A percentile compares a stretch with the other conserved stretches of the same genome.
Evolutionary conservation across 495 filamentous ascomycete genomes (phyloP).

Genomic region (Amorphotheca resinae): DNA sequence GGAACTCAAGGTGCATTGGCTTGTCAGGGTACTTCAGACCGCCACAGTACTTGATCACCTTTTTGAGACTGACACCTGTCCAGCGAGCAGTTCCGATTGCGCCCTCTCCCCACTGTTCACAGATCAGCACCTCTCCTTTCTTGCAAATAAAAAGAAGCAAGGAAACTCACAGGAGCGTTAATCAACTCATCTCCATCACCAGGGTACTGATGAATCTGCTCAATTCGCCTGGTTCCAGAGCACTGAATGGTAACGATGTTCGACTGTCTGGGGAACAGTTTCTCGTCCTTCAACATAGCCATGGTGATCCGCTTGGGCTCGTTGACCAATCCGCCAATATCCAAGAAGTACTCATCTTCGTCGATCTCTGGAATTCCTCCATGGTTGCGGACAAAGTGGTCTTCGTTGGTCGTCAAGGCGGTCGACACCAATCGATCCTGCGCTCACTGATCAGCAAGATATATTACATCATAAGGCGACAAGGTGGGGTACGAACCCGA

Average conservation of each 20-base stretch:
- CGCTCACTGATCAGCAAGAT: too few relatives aligned
- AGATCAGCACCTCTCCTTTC: too few relatives aligned
- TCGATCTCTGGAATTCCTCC: conserved; percentile 53
- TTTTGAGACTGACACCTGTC: conserved; percentile 50
- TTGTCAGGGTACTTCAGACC: conserved; percentile 40
- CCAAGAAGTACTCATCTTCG: conserved; percentile 34
- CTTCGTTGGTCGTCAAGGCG: conserved; percentile 44
- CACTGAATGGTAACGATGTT: conserved; percentile 52
- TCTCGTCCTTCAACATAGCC: conserved; percentile 43
- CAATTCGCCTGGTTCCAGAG: conserved; percentile 53
- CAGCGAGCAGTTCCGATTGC: conserved; percentile 55
- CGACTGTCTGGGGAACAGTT: conserved; percentile 39
- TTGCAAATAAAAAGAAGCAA: too few relatives aligned
- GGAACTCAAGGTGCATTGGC: conserved; percentile 43
- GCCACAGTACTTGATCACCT: conserved; percentile 53
- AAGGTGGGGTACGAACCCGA: conserved; percentile 23
- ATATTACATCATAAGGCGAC: too few relatives aligned
- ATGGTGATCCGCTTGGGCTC: conserved; percentile 40
- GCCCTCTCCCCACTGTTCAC: conserved; percentile 54
- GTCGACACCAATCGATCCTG: too few relatives aligned
- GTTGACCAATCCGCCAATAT: conserved; percentile 44
- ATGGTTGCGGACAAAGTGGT: conserved; percentile 57
- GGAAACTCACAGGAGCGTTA: conserved; percentile 54
- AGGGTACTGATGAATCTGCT: conserved; percentile 49
- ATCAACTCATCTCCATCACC: conserved; percentile 58